Evolutionary conservation across 306 rosid genomes (phyloP), one percentile per base, ranked within the genome.

Genomic region (Fragaria ananassa): DNA sequence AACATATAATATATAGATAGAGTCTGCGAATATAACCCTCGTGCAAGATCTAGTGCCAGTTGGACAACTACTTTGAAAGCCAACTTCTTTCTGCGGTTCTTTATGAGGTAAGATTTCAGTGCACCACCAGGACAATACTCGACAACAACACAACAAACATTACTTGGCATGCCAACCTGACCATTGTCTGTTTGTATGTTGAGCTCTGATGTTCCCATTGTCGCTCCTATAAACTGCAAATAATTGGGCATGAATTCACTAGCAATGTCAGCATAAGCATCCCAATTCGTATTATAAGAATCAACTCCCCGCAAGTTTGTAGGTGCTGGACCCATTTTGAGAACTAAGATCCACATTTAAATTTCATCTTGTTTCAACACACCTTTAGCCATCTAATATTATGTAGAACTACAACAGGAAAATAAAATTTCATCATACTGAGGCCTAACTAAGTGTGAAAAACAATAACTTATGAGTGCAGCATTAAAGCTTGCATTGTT

Each of bases 71-170:
- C 97, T 95, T 92, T 95, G 85, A 92, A 95, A 37, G 98, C 97
- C 79, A 95, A 85, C 89, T 92, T 95, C 88, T 86, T 88, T 87
- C 98, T 85, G 70, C 98, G 81, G 86, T 90, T 95, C 87, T 95
- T 95, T 79, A 95, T 95, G 85, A 95, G 98, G 89, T 92, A 92
- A 31, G 97, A 83, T 88, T 95, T 95, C 79, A 95, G 87, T 6
- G 97, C 96, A 44, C 98, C 98, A 4, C 98, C 98, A n/a, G 98
- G 98, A 86, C 98, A 95, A 82, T 95, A 95, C 80, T 95, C 98
- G 10, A 95, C 97, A 37, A 95, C 90, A 47, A 92, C 98, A 81
- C 98, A 95, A 85, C 97, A 92, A 50, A 95, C 66, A 73, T 91
- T 95, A 87, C 90, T 92, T 3, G 98, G 98, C 98, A 95, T 95